Evolutionary conservation across 2,329 filamentous ascomycete genomes (phyloP).

Genomic region (Penicillium sp.): DNA sequence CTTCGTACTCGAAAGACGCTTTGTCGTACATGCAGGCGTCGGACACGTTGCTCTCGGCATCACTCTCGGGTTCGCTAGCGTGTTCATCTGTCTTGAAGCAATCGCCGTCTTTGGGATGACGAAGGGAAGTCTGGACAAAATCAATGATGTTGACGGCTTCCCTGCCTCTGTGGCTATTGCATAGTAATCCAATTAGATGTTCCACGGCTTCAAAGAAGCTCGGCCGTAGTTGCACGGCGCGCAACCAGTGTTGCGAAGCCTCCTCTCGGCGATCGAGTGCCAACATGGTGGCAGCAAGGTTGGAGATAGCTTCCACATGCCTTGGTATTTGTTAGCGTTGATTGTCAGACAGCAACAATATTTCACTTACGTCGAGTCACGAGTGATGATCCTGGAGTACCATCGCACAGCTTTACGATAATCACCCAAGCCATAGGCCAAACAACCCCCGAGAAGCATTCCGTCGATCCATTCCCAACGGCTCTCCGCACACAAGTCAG

Average conservation of each 20-base stretch:
- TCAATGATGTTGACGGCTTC: slow-evolving; percentile 84
- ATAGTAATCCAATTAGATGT: slow-evolving; percentile 80
- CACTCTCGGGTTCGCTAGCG: slow-evolving; percentile 53
- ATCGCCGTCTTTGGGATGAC: slow-evolving; percentile 43
- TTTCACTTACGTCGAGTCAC: slow-evolving; percentile 47
- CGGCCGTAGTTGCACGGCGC: slow-evolving; percentile 72
- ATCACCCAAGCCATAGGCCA: slow-evolving; percentile 80
- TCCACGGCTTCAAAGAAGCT: slow-evolving; percentile 92
- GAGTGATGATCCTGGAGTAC: slow-evolving; percentile 49
- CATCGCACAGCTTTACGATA: slow-evolving; percentile 58
- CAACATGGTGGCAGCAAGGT: slow-evolving; percentile 79
- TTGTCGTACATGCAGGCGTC: slow-evolving; percentile 47
- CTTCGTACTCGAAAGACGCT: slow-evolving; percentile 50
- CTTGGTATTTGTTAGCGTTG: slow-evolving; percentile 44
- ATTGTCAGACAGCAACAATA: slow-evolving; percentile 7
- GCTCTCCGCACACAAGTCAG: slow-evolving; percentile 66
- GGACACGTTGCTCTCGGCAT: slow-evolving; percentile 47
- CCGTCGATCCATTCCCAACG: slow-evolving; percentile 87
- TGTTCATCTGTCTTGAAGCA: slow-evolving; percentile 45
- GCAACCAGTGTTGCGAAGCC: slow-evolving; percentile 75
- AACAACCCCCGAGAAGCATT: slow-evolving; percentile 79
- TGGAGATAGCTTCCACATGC: slow-evolving; percentile 88
- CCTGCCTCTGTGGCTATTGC: slow-evolving; percentile 66
- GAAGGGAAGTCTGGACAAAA: slow-evolving; percentile 67
- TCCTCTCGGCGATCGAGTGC: slow-evolving; percentile 74